Conservation (phyloP, 495 filamentous ascomycete genomes). For the Trichoderma erinaceum region DNA sequence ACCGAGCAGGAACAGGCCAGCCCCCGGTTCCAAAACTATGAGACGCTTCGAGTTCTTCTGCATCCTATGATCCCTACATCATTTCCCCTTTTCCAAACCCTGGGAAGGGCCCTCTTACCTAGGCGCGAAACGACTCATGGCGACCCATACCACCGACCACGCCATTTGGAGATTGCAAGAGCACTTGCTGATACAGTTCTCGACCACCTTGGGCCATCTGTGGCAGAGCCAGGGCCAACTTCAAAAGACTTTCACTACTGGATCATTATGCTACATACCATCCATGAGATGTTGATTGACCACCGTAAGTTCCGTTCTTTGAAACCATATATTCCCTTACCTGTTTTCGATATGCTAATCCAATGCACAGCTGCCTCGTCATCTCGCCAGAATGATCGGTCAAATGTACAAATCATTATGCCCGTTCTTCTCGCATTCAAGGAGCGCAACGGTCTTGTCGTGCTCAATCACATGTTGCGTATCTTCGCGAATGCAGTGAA, state of each 20-base stretch:
- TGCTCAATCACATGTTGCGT: constrained; percentile 65
- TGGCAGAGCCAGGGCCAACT: constrained; percentile 20
- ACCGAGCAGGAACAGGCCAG: constrained; percentile 33
- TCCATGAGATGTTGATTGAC: constrained; percentile 75
- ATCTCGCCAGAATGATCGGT: constrained; percentile 48
- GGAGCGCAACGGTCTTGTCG: constrained; percentile 64
- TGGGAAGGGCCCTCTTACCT: constrained; percentile 72
- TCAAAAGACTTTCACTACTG: constrained; percentile 64
- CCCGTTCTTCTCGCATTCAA: constrained; percentile 83
- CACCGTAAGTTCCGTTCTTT: constrained; percentile 2
- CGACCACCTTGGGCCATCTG: constrained; percentile 47
- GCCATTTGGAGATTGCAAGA: constrained; percentile 66
- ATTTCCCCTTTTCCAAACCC: constrained; percentile 66
- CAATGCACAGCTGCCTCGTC: constrained; percentile 9
- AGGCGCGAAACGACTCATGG: constrained; percentile 45
- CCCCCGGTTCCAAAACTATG: constrained; percentile 66
- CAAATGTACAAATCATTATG: constrained; percentile 61
- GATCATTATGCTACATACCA: constrained; percentile 68
- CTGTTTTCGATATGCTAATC: not conserved
- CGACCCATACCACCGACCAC: constrained; percentile 51
- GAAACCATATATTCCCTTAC: not conserved
- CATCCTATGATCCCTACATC: constrained; percentile 65
- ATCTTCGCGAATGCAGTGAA: constrained; percentile 65
- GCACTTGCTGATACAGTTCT: constrained; percentile 67
- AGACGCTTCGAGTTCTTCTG: constrained; percentile 67